Evolutionary conservation across 2,329 filamentous ascomycete species (phyloP).

Genomic region (Onygenales sp.): DNA sequence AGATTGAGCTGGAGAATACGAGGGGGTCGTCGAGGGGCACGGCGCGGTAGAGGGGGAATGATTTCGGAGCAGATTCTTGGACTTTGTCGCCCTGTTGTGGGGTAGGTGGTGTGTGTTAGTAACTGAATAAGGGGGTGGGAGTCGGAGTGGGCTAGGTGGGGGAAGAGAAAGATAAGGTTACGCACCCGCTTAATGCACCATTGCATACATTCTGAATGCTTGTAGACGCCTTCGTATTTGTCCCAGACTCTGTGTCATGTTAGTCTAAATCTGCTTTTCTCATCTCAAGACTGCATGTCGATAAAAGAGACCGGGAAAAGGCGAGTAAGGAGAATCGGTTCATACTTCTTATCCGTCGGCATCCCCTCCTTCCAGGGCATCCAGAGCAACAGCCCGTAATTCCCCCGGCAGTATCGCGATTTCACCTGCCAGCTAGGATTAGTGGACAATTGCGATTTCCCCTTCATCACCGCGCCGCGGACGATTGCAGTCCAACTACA

Average conservation of each 20-base stretch:
- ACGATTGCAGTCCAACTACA: constrained; percentile 1
- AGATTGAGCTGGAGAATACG: constrained; percentile 1
- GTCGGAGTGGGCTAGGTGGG: neutral
- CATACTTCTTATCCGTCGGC: constrained; percentile 2
- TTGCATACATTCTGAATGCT: constrained; percentile 2
- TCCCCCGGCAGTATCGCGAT: constrained; percentile 1
- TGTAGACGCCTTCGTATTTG: constrained; percentile 1
- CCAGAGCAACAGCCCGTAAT: constrained; percentile 1
- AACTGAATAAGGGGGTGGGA: neutral
- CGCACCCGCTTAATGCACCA: constrained; percentile 1
- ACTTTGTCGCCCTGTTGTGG: neutral
- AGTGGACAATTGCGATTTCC: constrained; percentile 1
- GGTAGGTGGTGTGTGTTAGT: neutral
- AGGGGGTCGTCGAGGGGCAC: constrained; percentile 1
- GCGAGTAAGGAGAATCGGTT: neutral
- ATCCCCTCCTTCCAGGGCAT: constrained; percentile 1
- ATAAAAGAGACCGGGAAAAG: neutral
- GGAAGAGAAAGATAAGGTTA: neutral
- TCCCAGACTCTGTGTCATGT: neutral
- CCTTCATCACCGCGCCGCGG: constrained; percentile 1
- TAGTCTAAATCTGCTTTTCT: neutral
- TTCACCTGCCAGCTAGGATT: neutral
- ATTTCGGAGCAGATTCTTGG: neutral
- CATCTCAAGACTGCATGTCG: neutral
- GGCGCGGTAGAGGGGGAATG: neutral